These are phyloP conservation scores for Penicillium atrosanguineum DNA, from an alignment of 495 filamentous ascomycete genomes.

Conservation along the genomic window DNA sequence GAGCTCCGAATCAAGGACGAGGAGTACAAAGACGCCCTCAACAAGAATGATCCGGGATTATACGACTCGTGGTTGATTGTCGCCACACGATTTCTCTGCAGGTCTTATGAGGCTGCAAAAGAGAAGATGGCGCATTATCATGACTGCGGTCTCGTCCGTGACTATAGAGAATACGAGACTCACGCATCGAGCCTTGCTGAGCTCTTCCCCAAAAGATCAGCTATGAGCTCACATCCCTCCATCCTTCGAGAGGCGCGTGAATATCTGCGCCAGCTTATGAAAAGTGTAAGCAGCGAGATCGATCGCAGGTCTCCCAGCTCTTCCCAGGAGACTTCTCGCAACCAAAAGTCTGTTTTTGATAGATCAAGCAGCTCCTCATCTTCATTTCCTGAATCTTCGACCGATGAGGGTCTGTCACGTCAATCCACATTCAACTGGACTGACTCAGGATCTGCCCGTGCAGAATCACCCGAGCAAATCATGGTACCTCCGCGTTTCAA, in stretches of 20 bases:
- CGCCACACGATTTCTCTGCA: slow-evolving; percentile 58
- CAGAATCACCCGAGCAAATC: slow-evolving; percentile 37
- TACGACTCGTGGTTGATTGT: slow-evolving; percentile 62
- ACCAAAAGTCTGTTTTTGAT: slow-evolving; percentile 68
- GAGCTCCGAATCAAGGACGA: slow-evolving; percentile 55
- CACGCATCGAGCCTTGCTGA: slow-evolving; percentile 59
- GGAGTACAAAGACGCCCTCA: slow-evolving; percentile 36
- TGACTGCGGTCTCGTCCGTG: slow-evolving; percentile 61
- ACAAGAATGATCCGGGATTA: slow-evolving; percentile 23
- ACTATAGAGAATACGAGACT: slow-evolving; percentile 68
- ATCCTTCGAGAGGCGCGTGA: slow-evolving; percentile 40
- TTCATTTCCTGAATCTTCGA: slow-evolving; percentile 37
- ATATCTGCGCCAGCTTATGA: slow-evolving; percentile 47
- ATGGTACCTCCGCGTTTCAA: slow-evolving; percentile 24
- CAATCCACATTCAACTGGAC: slow-evolving; percentile 34
- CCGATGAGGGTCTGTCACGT: slow-evolving; percentile 34
- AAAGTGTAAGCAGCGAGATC: slow-evolving; percentile 56
- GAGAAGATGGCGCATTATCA: slow-evolving; percentile 54
- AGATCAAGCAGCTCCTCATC: slow-evolving; percentile 65
- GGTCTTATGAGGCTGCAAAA: slow-evolving; percentile 60
- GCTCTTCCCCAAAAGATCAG: slow-evolving; percentile 33
- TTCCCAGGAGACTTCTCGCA: slow-evolving; percentile 46
- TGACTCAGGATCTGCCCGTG: slow-evolving; percentile 25
- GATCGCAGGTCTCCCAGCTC: slow-evolving; percentile 51
- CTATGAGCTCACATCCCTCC: slow-evolving; percentile 27